Base-by-base conservation (phyloP, 2,329 filamentous ascomycete genomes). In the Ceratocystis colombiana region DNA sequence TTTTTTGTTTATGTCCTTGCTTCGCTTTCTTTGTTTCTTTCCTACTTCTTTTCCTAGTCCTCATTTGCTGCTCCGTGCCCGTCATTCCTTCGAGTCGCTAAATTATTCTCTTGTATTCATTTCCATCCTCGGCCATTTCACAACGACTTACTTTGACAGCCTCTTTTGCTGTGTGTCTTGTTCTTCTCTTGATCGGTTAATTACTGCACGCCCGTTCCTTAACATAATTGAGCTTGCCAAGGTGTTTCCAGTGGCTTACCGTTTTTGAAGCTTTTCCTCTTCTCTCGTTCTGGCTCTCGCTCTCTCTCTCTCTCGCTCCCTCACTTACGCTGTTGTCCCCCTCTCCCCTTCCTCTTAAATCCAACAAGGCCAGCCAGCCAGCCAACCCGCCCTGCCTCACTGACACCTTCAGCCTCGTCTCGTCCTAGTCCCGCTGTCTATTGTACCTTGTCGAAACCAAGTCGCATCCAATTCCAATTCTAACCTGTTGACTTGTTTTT, bases 331-430 rank as follows among this genome's bases (percentile, higher is more conserved):
- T 41, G 37, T 61, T 33, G 8, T 33, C 20, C 41, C 10, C 25
- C 28, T 48, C 46, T 41, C 46, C 46, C 46, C 20, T 48, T 22
- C 46, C 46, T n/a, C 8, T 25, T 12, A 53, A 53, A 53, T 53
- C 48, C 48, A 53, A 59, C 55, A 48, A 62, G 61, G 46, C 28
- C 61, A 48, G 61, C 61, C 61, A 63, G 22, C 44, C 7, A 48
- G 25, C 61, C 44, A 62, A n/a, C 61, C 10, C 22, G 37, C 37
- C 62, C 55, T 44, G 48, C 44, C 50, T 65, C 33, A 65, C 48
- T 46, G n/a, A 61, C 25, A 65, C 33, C 41, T 30, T 65, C 57
- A 66, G 64, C 64, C 64, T 66, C 62, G 37, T 15, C 37, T 41
- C 12, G 37, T 41, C 10, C 37, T 5, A 12, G 37, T 41, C 37